A percentile compares a stretch with the other conserved stretches of the same genome.
Conservation (phyloP, 2,329 filamentous ascomycete genomes). For the Gnomoniopsis smithogilvyi region DNA sequence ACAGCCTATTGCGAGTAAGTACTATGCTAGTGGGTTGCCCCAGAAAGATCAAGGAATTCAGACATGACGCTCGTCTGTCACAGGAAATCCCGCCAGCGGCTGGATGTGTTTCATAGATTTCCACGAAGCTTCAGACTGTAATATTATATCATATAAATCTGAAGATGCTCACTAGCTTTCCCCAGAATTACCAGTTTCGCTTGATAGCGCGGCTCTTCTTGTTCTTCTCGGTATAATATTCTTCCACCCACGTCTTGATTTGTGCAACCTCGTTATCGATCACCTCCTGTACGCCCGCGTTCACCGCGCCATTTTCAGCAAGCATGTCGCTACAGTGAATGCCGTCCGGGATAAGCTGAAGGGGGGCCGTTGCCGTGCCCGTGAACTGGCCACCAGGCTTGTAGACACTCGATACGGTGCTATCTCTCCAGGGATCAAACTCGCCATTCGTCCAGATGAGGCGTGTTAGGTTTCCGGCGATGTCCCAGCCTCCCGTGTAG, state of each 20-base stretch:
- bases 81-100: not conserved
- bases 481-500: slow-evolving; percentile 39
- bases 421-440: slow-evolving; percentile 38
- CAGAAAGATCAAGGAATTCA: slow-evolving; percentile 1
- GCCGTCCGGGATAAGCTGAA: slow-evolving; percentile 33
- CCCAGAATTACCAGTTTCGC: not conserved
- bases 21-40: not conserved
- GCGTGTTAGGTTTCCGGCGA: slow-evolving; percentile 33
- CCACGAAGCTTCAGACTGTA: not conserved
- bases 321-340: slow-evolving; percentile 39
- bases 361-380: slow-evolving; percentile 29
- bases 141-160: not conserved
- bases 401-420: slow-evolving; percentile 33
- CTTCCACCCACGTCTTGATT: slow-evolving; percentile 52
- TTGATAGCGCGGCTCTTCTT: slow-evolving; percentile 1
- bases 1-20: slow-evolving; percentile 17
- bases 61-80: not conserved
- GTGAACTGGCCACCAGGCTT: slow-evolving; percentile 36
- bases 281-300: slow-evolving; percentile 46
- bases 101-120: not conserved
- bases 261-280: slow-evolving; percentile 48
- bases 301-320: slow-evolving; percentile 44
- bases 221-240: slow-evolving; percentile 38
- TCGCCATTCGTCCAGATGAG: slow-evolving; percentile 38
- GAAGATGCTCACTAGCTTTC: not conserved